Conservation (phyloP, 1,139 yeast genomes). For the Yamadazyma trypodendri region DNA sequence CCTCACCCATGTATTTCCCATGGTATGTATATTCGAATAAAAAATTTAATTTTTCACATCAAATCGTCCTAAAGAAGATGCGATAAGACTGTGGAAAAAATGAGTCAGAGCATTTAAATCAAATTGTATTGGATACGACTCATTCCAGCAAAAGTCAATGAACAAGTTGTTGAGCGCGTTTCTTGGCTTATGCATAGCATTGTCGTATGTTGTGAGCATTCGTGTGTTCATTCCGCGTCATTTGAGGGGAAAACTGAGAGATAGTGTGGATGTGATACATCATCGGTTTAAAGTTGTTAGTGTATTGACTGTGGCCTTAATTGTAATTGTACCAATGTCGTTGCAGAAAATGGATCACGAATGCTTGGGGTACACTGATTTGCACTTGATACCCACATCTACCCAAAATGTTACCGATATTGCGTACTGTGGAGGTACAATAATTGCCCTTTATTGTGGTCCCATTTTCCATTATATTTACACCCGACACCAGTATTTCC, state of each 20-base stretch:
- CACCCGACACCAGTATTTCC: neutral
- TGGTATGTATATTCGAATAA: neutral
- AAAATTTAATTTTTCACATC: slow-evolving; percentile 2
- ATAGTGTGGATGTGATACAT: slow-evolving; percentile 42
- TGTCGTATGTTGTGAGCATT: slow-evolving; percentile 43
- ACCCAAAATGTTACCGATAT: neutral
- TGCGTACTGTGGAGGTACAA: slow-evolving; percentile 18
- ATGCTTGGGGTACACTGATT: neutral
- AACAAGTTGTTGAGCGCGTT: slow-evolving; percentile 5
- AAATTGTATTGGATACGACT: slow-evolving; percentile 22
- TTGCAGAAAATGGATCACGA: no score
- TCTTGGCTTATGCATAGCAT: slow-evolving; percentile 28
- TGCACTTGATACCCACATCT: slow-evolving; percentile 1
- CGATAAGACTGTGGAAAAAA: slow-evolving; percentile 11
- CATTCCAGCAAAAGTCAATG: slow-evolving; percentile 4
- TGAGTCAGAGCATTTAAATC: slow-evolving; percentile 29
- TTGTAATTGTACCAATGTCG: slow-evolving; percentile 24
- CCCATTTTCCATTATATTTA: slow-evolving; percentile 49
- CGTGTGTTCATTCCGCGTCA: slow-evolving; percentile 28
- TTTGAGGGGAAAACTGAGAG: slow-evolving; percentile 31
- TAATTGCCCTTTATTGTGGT: slow-evolving; percentile 53
- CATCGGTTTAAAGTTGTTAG: slow-evolving; percentile 39
- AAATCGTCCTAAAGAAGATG: neutral
- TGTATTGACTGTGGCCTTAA: slow-evolving; percentile 29
- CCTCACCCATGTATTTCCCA: slow-evolving; percentile 11